Evolutionary conservation across 2,329 filamentous ascomycete species (phyloP).

Genomic region (Aureobasidium uvarum): DNA sequence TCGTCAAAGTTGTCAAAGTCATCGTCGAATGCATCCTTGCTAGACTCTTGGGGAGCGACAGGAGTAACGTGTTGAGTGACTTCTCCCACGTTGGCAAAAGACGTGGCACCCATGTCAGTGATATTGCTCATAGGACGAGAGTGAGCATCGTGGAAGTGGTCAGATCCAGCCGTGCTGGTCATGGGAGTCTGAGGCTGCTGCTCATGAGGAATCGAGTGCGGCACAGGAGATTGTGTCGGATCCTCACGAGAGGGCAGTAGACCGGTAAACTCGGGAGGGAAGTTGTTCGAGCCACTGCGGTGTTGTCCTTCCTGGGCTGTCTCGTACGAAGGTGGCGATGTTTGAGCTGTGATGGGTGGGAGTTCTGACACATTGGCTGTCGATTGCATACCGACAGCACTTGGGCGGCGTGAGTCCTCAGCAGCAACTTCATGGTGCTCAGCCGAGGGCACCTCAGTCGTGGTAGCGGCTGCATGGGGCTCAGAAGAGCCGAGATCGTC

Average conservation of each 20-base stretch:
- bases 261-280: slow-evolving; percentile 56
- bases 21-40: slow-evolving; percentile 61
- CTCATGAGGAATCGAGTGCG: slow-evolving; percentile 45
- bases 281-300: slow-evolving; percentile 39
- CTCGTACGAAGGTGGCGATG: slow-evolving; percentile 59
- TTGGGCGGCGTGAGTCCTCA: slow-evolving; percentile 17
- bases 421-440: slow-evolving; percentile 11
- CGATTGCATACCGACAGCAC: slow-evolving; percentile 34
- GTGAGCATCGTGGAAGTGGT: slow-evolving; percentile 36
- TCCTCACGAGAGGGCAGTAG: slow-evolving; percentile 57
- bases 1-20: slow-evolving; percentile 82
- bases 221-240: slow-evolving; percentile 48
- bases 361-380: slow-evolving; percentile 43
- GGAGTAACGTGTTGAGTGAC: slow-evolving; percentile 28
- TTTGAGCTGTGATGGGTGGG: slow-evolving; percentile 55
- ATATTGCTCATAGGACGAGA: slow-evolving; percentile 35
- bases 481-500: slow-evolving; percentile 80
- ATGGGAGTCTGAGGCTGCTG: slow-evolving; percentile 33
- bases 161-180: slow-evolving; percentile 27
- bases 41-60: slow-evolving; percentile 37
- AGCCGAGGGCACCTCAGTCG: slow-evolving; percentile 15
- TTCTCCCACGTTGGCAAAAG: neutral
- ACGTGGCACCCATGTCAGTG: slow-evolving; percentile 28
- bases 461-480: slow-evolving; percentile 34
- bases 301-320: slow-evolving; percentile 39